Evolutionary conservation across 371 early-diverging fungal genomes (phyloP).

Genomic region (Haplosporangium sp.): DNA sequence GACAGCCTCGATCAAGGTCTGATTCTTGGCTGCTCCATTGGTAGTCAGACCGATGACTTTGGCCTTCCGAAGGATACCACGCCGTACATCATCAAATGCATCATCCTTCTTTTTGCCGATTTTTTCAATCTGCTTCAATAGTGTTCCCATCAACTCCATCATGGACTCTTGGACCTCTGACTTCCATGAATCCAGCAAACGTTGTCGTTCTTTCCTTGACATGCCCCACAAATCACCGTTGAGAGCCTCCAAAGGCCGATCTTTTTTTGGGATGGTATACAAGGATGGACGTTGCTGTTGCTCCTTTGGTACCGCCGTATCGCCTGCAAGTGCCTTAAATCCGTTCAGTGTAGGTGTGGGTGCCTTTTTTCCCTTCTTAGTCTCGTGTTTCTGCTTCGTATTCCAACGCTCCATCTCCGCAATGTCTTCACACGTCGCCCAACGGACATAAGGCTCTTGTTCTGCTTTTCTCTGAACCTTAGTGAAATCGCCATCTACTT

Average conservation of each 20-base stretch:
- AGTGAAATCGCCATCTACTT: background rate
- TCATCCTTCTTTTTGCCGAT: slow-evolving; percentile 29
- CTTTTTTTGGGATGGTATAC: slow-evolving; percentile 27
- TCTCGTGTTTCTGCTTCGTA: no score
- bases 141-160: slow-evolving; percentile 15
- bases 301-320: no score
- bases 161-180: slow-evolving; percentile 22
- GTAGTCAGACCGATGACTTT: slow-evolving; percentile 65
- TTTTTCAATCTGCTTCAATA: slow-evolving; percentile 32
- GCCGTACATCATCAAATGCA: slow-evolving; percentile 51
- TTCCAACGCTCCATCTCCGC: no score
- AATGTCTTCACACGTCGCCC: no score
- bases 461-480: no score
- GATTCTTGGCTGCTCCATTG: slow-evolving; percentile 64
- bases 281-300: no score
- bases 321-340: no score
- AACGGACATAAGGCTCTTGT: no score
- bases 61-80: slow-evolving; percentile 36
- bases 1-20: slow-evolving; percentile 61
- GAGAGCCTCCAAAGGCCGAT: slow-evolving; percentile 41
- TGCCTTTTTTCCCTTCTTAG: no score
- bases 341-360: no score
- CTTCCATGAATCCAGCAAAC: slow-evolving; percentile 55
- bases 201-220: slow-evolving; percentile 54
- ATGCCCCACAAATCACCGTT: slow-evolving; percentile 57